Evolutionary conservation across 208 protist genomes (phyloP), one percentile per base, ranked within the genome.

Genomic region (Porcisia hertigi): DNA sequence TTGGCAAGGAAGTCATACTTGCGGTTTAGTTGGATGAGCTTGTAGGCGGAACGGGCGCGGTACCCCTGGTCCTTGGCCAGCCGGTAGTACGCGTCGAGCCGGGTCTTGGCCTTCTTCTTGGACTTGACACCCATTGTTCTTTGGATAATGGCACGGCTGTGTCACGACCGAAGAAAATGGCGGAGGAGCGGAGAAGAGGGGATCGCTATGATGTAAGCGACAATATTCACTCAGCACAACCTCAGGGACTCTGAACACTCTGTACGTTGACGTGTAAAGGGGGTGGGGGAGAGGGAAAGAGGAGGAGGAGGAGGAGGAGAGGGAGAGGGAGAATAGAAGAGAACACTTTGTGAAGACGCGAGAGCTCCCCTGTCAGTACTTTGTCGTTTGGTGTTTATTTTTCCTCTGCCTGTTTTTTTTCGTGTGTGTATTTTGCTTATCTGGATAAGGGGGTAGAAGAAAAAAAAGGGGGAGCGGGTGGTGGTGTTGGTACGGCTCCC

Each of bases 1-100:
- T 93, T 93, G 34, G 84, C 82, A 18, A 99, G 92, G 81, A 99
- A 99, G 80, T 99, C 94, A 82, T 99, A 99, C 88, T 99, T 99
- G 81, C 98, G 95, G 84, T 99, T 99, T 0, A 99, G 89, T 91
- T 99, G 99, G 54, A 99, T 97, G 16, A 99, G 88, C 89, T 99
- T 99, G 94, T 99, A 99, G 25, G 99, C 97, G 49, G 99, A 98
- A 93, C 99, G 98, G 36, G 98, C 95, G 73, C 99, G 90, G 81
- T 98, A 99, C 47, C 99, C 98, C 77, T 99, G 97, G 69, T 99
- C 97, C 94, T 99, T 99, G 49, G 99, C 99, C 34, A 99, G 82
- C 59, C 99, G 86, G 87, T 99, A 99, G 84, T 96, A 99, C 75
- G 97, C 94, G 83, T 98, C 98, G 52, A 98, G 83, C 20, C 96